Percentiles rank a stretch among this genome's conserved stretches.
phyloP scores from a whole-genome alignment of 306 rosid species.

The Prunus fruticosa region DNA sequence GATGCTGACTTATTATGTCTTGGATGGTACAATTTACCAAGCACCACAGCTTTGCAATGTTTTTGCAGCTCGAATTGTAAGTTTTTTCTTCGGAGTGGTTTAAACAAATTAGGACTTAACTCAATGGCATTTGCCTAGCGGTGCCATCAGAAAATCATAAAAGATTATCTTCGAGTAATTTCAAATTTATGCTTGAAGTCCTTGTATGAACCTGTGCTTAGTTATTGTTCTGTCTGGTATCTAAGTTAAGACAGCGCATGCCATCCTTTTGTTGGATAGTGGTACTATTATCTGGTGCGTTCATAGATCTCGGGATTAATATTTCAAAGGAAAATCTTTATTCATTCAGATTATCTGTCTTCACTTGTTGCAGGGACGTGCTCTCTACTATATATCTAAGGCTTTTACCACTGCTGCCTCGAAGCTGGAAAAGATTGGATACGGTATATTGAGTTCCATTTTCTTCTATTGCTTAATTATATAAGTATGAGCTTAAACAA shows the following conservation, averaged over 20 bases:
- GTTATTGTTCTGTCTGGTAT: background rate
- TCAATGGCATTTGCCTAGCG: background rate
- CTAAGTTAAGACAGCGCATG: background rate
- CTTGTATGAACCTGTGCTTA: background rate
- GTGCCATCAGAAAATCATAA: constrained; percentile 1
- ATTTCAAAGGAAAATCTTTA: constrained; percentile 9
- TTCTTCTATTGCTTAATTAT: background rate
- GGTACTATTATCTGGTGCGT: background rate
- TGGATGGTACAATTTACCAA: constrained; percentile 95
- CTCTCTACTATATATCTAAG: constrained; percentile 73
- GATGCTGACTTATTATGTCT: constrained; percentile 70
- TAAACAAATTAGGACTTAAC: background rate
- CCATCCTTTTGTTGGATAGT: background rate
- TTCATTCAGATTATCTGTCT: constrained; percentile 22
- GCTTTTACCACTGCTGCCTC: constrained; percentile 89
- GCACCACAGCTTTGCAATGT: constrained; percentile 90
- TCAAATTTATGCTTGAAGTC: background rate
- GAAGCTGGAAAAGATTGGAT: constrained; percentile 94
- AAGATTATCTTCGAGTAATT: background rate
- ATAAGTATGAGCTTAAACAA: background rate
- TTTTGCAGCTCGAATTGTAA: constrained; percentile 83
- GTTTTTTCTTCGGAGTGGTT: constrained; percentile 11
- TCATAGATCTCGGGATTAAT: background rate
- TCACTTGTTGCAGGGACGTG: constrained; percentile 62
- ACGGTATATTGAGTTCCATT: constrained; percentile 34